Percentiles rank a stretch among this genome's conserved stretches.
These are phyloP conservation scores for Solanum tarapatanum DNA, from an alignment of 257 asterid species.

Conservation along the genomic window DNA sequence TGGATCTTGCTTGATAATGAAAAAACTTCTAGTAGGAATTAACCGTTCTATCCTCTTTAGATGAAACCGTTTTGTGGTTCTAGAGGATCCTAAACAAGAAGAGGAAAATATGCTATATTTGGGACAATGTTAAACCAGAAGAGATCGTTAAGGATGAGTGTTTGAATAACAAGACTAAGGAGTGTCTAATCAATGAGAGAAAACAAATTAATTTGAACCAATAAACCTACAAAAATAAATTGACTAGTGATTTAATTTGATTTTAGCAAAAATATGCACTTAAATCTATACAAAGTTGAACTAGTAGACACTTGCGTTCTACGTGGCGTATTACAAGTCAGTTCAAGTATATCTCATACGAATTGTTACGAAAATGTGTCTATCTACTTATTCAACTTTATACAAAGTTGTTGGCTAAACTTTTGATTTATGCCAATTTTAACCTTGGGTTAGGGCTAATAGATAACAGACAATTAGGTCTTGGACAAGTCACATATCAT, in stretches of 20 bases:
- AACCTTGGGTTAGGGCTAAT: not conserved
- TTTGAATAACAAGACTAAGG: too few relatives aligned
- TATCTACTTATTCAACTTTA: not conserved
- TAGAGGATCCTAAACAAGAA: not conserved
- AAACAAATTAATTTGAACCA: too few relatives aligned
- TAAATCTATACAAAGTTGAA: too few relatives aligned
- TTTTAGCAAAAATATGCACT: not conserved
- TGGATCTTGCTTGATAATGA: too few relatives aligned
- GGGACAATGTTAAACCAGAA: too few relatives aligned
- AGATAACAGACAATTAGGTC: not conserved
- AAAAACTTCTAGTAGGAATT: too few relatives aligned
- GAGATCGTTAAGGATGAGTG: not conserved
- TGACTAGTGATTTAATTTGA: too few relatives aligned
- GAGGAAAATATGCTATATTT: not conserved
- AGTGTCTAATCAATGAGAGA: too few relatives aligned
- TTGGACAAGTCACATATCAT: not conserved
- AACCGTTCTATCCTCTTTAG: too few relatives aligned
- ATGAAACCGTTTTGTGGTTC: not conserved
- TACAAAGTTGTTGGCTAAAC: fast-evolving
- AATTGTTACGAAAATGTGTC: too few relatives aligned
- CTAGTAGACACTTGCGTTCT: not conserved
- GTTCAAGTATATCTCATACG: not conserved
- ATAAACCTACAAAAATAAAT: too few relatives aligned
- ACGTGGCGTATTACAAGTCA: not conserved
- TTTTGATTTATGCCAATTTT: not conserved